phyloP scores from a whole-genome alignment of 345 rosid species.

The Chamaenerion angustifolium region DNA sequence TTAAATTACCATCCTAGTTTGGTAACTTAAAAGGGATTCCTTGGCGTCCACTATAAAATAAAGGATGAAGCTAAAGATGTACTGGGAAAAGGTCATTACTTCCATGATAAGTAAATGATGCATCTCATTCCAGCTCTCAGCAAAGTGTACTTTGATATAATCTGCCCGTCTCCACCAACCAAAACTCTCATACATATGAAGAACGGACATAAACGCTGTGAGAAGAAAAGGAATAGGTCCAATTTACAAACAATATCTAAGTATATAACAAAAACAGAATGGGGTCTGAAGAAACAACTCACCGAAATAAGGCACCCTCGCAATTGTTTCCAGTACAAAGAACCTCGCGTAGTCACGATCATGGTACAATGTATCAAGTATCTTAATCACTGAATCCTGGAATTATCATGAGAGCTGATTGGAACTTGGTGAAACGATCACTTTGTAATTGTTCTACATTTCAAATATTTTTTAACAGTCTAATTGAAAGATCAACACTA shows the following conservation, averaged over 20 bases:
- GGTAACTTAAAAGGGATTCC: no score
- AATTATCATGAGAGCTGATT: neutral
- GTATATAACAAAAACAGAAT: neutral
- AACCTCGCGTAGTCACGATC: constrained; percentile 82
- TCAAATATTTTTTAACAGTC: no score
- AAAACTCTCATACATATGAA: constrained; percentile 97
- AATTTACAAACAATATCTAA: constrained; percentile 1
- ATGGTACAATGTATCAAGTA: constrained; percentile 69
- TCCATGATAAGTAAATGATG: constrained; percentile 99
- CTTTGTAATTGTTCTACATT: no score
- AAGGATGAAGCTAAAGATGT: constrained; percentile 1
- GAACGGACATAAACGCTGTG: constrained; percentile 86
- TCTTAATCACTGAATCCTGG: constrained; percentile 80
- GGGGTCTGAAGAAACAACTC: constrained; percentile 12
- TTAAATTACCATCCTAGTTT: neutral
- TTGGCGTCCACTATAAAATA: neutral
- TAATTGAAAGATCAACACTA: no score
- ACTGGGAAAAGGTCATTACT: constrained; percentile 28
- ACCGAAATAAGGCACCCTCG: constrained; percentile 97
- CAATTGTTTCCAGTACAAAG: constrained; percentile 91
- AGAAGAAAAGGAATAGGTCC: constrained; percentile 1
- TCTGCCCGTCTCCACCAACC: constrained; percentile 99
- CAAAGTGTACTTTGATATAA: constrained; percentile 92
- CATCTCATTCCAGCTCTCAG: constrained; percentile 99
- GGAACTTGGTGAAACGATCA: neutral